These are phyloP conservation scores for Bruguiera gymnorhiza DNA, from an alignment of 345 rosid genomes.

Conservation along the genomic window DNA sequence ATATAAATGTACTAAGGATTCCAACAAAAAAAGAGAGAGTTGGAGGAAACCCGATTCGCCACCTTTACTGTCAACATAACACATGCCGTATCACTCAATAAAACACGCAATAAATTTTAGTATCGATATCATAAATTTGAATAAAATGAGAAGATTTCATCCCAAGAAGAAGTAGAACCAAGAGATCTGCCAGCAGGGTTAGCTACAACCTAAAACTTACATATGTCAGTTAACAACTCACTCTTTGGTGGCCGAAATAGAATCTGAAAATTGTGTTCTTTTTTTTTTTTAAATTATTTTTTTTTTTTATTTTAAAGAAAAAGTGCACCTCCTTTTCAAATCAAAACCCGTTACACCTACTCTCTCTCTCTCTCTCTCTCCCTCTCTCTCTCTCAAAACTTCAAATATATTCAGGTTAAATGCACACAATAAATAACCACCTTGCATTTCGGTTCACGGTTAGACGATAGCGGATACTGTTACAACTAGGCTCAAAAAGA, in stretches of 20 bases:
- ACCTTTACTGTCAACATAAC: too few species aligned
- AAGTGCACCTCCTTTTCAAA: too few species aligned
- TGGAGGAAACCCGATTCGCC: too few species aligned
- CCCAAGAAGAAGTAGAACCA: background rate
- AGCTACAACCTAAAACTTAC: background rate
- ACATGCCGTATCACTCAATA: too few species aligned
- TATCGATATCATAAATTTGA: too few species aligned
- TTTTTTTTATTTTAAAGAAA: background rate
- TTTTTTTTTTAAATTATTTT: background rate
- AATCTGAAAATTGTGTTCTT: background rate
- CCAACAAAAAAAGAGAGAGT: too few species aligned
- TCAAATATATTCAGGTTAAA: too few species aligned
- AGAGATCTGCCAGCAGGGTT: background rate
- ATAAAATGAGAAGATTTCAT: too few species aligned
- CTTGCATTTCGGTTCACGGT: conserved; percentile 12
- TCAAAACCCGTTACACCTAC: background rate
- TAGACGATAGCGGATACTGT: conserved; percentile 12
- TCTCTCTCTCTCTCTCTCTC: background rate
- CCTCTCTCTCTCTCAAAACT: background rate
- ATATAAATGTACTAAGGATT: too few species aligned
- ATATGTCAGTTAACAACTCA: background rate
- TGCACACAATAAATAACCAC: background rate
- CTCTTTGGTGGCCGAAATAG: background rate
- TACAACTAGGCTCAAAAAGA: background rate
- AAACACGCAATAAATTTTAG: too few species aligned